Percentiles rank a stretch among this genome's conserved stretches.
phyloP scores from a whole-genome alignment of 2,329 filamentous ascomycete species.

The Trichoderma pleuroti region DNA sequence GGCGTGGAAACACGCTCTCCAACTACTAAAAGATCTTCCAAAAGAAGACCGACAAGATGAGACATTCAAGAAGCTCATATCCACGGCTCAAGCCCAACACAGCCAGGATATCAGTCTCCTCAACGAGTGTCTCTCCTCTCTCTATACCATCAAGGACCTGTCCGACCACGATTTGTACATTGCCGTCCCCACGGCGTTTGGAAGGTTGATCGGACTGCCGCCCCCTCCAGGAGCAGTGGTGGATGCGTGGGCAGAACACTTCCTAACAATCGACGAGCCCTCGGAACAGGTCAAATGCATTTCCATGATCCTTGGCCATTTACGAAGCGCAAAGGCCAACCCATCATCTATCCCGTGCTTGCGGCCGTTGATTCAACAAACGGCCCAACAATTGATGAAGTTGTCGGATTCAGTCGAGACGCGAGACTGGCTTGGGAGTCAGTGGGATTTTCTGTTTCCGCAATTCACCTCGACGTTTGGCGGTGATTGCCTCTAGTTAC shows the following conservation, averaged over 20 bases:
- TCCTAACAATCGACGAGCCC: neutral
- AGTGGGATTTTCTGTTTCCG: neutral
- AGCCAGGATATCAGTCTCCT: neutral
- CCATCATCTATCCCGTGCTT: neutral
- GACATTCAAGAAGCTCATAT: neutral
- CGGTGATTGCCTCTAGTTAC: neutral
- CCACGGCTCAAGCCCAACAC: neutral
- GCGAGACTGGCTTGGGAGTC: neutral
- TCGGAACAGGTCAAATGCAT: neutral
- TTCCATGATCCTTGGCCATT: neutral
- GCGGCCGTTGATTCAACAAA: neutral
- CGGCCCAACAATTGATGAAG: neutral
- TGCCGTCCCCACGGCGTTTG: neutral
- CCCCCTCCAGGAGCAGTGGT: too few relatives aligned
- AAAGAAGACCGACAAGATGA: neutral
- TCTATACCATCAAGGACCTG: neutral
- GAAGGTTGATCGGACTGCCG: neutral
- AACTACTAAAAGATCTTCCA: neutral
- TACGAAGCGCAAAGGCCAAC: neutral
- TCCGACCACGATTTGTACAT: neutral
- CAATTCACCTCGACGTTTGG: neutral
- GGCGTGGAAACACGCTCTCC: too few relatives aligned
- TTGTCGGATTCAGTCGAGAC: neutral
- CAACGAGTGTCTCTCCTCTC: neutral
- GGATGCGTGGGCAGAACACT: neutral